Evolutionary conservation across 345 rosid species (phyloP).

Genomic region (Hibiscus tridactylites): DNA sequence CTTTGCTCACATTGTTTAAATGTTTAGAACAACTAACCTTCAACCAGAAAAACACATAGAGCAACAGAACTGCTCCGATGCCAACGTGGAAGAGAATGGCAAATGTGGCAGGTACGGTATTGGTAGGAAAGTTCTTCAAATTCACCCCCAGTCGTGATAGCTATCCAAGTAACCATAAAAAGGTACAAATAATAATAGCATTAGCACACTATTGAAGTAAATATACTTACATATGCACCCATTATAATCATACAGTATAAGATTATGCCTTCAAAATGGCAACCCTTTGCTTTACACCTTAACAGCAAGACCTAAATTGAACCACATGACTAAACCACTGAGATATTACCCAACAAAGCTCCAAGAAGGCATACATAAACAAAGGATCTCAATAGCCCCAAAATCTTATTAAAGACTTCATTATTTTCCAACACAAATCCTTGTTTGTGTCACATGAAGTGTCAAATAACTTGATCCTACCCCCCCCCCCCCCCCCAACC

Average conservation of each 20-base stretch:
- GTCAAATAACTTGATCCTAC: too few species aligned
- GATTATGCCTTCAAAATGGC: neutral
- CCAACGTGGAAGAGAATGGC: conserved; percentile 80
- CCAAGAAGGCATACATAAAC: neutral
- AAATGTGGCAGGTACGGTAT: conserved; percentile 50
- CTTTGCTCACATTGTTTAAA: neutral
- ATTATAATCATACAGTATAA: neutral
- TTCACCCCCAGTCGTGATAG: conserved; percentile 65
- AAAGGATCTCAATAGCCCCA: neutral
- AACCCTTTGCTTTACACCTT: too few species aligned
- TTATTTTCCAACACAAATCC: too few species aligned
- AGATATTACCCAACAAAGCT: neutral
- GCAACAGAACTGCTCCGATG: conserved; percentile 73
- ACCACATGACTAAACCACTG: neutral
- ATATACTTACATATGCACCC: neutral
- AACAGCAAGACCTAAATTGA: too few species aligned
- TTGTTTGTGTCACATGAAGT: too few species aligned
- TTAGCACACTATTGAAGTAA: neutral
- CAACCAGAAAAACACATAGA: conserved; percentile 88
- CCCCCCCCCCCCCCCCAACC: neutral
- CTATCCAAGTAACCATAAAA: conserved; percentile 29
- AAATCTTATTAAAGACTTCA: neutral
- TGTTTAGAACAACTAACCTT: conserved; percentile 37
- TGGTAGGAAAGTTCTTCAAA: conserved; percentile 76
- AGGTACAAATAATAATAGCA: neutral